phyloP scores from a whole-genome alignment of 495 filamentous ascomycete genomes.

The Talaromyces stipitatus region DNA sequence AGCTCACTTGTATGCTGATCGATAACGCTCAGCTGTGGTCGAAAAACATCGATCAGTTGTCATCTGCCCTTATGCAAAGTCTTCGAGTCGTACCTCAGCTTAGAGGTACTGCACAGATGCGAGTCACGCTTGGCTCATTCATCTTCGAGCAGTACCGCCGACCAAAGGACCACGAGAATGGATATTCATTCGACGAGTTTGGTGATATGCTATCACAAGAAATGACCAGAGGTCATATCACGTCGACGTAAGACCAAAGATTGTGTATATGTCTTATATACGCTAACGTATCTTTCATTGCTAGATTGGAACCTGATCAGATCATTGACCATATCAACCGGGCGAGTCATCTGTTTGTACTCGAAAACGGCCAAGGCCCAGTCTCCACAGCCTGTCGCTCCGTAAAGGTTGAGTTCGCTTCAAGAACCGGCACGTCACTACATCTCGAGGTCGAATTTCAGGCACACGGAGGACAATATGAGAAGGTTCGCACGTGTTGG shows the following conservation, averaged over 20 bases:
- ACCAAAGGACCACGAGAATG: constrained; percentile 21
- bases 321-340: constrained; percentile 17
- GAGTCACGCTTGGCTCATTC: constrained; percentile 49
- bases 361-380: neutral
- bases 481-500: constrained; percentile 26
- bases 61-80: constrained; percentile 20
- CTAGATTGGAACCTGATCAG: constrained; percentile 12
- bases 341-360: constrained; percentile 38
- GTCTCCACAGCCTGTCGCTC: constrained; percentile 19
- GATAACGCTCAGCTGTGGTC: constrained; percentile 10
- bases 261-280: no score
- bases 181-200: constrained; percentile 44
- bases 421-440: constrained; percentile 17
- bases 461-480: constrained; percentile 17
- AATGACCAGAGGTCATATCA: constrained; percentile 27
- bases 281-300: neutral
- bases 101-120: constrained; percentile 41
- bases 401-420: constrained; percentile 36
- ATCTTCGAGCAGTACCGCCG: constrained; percentile 36
- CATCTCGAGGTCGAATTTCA: constrained; percentile 32
- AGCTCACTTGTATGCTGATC: constrained; percentile 5
- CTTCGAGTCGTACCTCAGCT: constrained; percentile 20
- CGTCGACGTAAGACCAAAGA: constrained; percentile 26
- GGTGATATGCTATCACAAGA: constrained; percentile 31
- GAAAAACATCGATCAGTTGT: constrained; percentile 19